phyloP scores from a whole-genome alignment of 2,329 filamentous ascomycete species.

The Fusarium floridanum region DNA sequence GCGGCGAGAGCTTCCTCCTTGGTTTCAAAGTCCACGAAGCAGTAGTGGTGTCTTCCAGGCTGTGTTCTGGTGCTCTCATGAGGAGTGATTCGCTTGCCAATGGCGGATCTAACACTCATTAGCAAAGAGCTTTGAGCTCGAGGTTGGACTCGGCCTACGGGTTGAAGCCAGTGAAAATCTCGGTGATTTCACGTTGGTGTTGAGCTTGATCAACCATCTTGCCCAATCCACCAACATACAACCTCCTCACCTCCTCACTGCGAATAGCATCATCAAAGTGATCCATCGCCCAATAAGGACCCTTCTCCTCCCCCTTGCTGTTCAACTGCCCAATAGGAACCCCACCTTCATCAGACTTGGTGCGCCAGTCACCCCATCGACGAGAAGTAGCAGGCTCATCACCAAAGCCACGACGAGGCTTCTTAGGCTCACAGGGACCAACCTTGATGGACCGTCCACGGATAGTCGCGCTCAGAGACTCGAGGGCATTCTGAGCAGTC shows the following conservation, averaged over 20 bases:
- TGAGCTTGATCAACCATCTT: conserved; percentile 62
- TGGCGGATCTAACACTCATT: conserved; percentile 23
- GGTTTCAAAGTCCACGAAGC: conserved; percentile 73
- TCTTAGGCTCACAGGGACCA: conserved; percentile 73
- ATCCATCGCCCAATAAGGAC: conserved; percentile 30
- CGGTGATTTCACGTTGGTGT: conserved; percentile 60
- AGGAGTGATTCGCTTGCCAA: conserved; percentile 69
- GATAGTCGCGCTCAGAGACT: conserved; percentile 66
- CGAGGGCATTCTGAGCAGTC: conserved; percentile 65
- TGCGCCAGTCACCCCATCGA: conserved; percentile 61
- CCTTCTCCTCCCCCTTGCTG: background rate
- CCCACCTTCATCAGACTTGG: conserved; percentile 25
- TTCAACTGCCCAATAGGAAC: background rate
- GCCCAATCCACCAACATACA: conserved; percentile 66
- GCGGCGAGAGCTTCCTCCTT: conserved; percentile 66
- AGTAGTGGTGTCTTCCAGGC: conserved; percentile 71
- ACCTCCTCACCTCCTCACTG: conserved; percentile 52
- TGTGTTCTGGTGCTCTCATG: conserved; percentile 66
- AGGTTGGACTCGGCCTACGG: conserved; percentile 12
- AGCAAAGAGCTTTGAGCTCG: background rate
- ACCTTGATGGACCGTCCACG: conserved; percentile 72
- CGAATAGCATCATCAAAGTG: conserved; percentile 50
- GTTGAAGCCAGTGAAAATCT: conserved; percentile 62
- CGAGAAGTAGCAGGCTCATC: conserved; percentile 47
- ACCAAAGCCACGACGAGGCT: conserved; percentile 28